Percentiles rank a stretch among this genome's conserved stretches.
Evolutionary conservation across 352 stramenopile genomes (phyloP).

Genomic region (Globisporangium cystogenes): DNA sequence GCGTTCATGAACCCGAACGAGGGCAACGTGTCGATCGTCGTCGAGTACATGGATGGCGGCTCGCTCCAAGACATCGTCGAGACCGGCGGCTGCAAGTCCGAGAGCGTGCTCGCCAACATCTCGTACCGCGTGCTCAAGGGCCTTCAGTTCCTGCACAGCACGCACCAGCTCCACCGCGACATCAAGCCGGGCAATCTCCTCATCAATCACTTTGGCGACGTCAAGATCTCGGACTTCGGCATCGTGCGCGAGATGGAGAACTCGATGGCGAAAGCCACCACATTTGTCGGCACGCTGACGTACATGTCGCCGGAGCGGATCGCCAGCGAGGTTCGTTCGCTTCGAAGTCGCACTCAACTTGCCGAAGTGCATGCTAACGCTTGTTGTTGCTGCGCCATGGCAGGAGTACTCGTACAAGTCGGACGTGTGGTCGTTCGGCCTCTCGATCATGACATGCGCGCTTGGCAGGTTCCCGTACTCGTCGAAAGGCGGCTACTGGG

Average conservation of each 20-base stretch:
- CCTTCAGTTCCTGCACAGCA: slow-evolving; percentile 86
- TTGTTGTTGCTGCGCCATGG: neutral
- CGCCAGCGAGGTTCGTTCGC: slow-evolving; percentile 52
- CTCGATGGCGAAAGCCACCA: slow-evolving; percentile 82
- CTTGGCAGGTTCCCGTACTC: slow-evolving; percentile 87
- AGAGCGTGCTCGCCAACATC: slow-evolving; percentile 88
- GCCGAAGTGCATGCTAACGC: neutral
- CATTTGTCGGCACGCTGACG: slow-evolving; percentile 89
- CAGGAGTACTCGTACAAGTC: slow-evolving; percentile 86
- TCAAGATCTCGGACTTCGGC: slow-evolving; percentile 88
- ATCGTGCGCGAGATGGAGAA: slow-evolving; percentile 85
- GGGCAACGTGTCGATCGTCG: slow-evolving; percentile 90
- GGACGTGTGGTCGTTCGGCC: slow-evolving; percentile 82
- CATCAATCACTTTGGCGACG: slow-evolving; percentile 88
- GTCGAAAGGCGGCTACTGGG: slow-evolving; percentile 86
- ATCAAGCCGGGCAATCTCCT: slow-evolving; percentile 95
- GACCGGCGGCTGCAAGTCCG: slow-evolving; percentile 78
- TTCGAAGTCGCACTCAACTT: neutral
- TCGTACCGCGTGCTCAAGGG: slow-evolving; percentile 83
- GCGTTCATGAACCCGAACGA: slow-evolving; percentile 92
- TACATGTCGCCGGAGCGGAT: slow-evolving; percentile 95
- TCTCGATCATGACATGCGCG: slow-evolving; percentile 88
- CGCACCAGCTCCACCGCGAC: slow-evolving; percentile 90
- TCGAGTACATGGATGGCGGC: slow-evolving; percentile 96
- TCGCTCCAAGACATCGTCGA: slow-evolving; percentile 92